Percentiles rank a stretch among this genome's conserved stretches.
These are phyloP conservation scores for Fusarium sp. DNA, from an alignment of 2,329 filamentous ascomycete genomes.

Conservation along the genomic window DNA sequence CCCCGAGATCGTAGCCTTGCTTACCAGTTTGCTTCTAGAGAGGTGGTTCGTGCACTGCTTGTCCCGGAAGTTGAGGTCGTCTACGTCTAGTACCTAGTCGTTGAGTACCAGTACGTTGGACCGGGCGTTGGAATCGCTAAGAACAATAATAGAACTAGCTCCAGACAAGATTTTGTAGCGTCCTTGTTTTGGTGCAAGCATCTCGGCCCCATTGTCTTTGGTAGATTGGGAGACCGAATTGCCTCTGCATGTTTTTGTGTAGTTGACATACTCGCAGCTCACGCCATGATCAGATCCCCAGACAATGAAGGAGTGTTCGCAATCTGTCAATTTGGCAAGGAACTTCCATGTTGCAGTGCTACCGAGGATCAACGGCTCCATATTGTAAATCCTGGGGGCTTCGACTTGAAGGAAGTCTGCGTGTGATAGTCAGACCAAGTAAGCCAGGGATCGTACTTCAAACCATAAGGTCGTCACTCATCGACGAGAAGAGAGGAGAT, in stretches of 20 bases:
- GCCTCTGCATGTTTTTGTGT: background rate
- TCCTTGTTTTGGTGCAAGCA: constrained; percentile 4
- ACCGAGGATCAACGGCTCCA: constrained; percentile 31
- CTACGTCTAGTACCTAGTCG: background rate
- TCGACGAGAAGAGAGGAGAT: constrained; percentile 40
- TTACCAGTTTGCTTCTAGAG: constrained; percentile 14
- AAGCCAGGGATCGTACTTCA: constrained; percentile 13
- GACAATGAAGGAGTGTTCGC: constrained; percentile 1
- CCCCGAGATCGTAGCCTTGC: constrained; percentile 27
- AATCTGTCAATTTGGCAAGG: constrained; percentile 3
- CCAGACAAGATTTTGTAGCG: constrained; percentile 14
- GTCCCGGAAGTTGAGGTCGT: constrained; percentile 15
- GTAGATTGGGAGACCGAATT: background rate
- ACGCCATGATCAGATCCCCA: background rate
- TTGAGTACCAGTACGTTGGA: constrained; percentile 31
- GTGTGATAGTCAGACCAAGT: constrained; percentile 3
- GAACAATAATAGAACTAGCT: constrained; percentile 10
- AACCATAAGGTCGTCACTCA: constrained; percentile 30
- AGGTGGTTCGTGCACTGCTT: constrained; percentile 35
- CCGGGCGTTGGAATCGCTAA: constrained; percentile 26
- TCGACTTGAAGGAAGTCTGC: background rate
- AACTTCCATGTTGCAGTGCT: constrained; percentile 24
- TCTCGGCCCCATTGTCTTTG: background rate
- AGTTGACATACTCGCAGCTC: background rate
- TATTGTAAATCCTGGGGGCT: constrained; percentile 15